These are phyloP conservation scores for Penicillium sp. DNA, from an alignment of 2,329 filamentous ascomycete species.

Conservation along the genomic window DNA sequence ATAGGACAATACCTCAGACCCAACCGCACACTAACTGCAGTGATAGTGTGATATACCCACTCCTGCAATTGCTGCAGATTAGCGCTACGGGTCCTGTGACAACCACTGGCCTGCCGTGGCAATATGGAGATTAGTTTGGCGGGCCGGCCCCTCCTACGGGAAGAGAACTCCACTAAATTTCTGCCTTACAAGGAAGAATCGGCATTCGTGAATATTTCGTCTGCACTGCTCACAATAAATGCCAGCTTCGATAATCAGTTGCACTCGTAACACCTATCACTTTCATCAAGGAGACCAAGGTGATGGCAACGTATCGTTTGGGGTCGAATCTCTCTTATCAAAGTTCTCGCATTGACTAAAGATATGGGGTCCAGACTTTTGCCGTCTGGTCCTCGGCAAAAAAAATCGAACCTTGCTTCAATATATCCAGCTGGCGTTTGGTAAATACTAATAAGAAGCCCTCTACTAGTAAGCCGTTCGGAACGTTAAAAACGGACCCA, in stretches of 20 bases:
- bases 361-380: no score
- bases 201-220: neutral
- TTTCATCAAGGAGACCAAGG: neutral
- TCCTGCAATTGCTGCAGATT: neutral
- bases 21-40: neutral
- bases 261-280: neutral
- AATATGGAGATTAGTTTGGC: neutral
- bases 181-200: neutral
- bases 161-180: neutral
- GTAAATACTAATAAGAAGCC: no score
- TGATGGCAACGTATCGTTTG: neutral
- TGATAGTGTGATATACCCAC: slow-evolving; percentile 5
- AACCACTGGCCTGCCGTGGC: neutral
- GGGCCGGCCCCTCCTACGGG: neutral
- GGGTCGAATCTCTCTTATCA: no score
- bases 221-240: neutral
- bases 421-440: no score
- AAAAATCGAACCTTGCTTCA: no score
- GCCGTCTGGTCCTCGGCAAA: no score
- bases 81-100: neutral
- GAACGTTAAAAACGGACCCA: no score
- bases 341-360: no score
- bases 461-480: no score
- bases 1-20: neutral
- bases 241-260: neutral